Evolutionary conservation across 2,329 filamentous ascomycete species (phyloP).

Genomic region (Ophiostoma himal-ulmi): DNA sequence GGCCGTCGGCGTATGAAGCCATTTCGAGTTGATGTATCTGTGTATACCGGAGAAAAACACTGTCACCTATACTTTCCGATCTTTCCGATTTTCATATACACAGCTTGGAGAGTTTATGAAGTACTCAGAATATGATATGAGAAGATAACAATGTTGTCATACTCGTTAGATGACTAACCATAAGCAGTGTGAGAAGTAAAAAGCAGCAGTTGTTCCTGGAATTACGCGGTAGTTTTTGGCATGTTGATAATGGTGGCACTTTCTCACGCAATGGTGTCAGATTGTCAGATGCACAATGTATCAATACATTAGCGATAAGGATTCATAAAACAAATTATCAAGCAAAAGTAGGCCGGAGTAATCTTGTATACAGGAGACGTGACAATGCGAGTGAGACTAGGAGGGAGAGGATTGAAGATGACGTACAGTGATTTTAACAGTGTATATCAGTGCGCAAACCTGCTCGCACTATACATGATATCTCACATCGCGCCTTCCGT

Average conservation of each 20-base stretch:
- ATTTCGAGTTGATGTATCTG: neutral
- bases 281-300: neutral
- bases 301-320: neutral
- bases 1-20: constrained; percentile 19
- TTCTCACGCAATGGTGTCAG: constrained; percentile 18
- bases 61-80: neutral
- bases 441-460: neutral
- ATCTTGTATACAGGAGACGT: neutral
- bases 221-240: constrained; percentile 23
- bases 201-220: constrained; percentile 21
- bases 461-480: neutral
- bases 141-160: constrained; percentile 3
- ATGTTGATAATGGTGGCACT: constrained; percentile 15
- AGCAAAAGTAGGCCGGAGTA: neutral
- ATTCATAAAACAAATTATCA: neutral
- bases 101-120: neutral
- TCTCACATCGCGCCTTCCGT: neutral
- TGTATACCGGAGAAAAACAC: too few relatives aligned
- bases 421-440: neutral
- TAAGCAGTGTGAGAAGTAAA: neutral
- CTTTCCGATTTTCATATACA: neutral
- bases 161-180: neutral
- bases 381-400: neutral
- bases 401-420: neutral
- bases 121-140: neutral